Evolutionary conservation across 2,329 filamentous ascomycete species (phyloP).

Genomic region (Fusarium paranaense): DNA sequence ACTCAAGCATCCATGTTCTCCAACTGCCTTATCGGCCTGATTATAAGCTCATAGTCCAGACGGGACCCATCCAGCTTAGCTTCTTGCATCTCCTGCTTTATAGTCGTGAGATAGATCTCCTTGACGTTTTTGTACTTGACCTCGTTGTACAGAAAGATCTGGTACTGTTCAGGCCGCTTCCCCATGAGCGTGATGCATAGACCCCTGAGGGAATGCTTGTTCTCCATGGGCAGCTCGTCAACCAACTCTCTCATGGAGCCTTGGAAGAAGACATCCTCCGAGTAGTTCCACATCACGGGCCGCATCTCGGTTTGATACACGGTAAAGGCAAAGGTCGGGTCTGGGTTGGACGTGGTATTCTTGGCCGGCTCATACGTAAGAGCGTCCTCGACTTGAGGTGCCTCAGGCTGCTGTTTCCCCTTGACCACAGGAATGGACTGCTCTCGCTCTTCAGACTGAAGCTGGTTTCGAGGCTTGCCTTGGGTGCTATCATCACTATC

Average conservation of each 20-base stretch:
- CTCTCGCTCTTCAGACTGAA: background rate
- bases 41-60: constrained; percentile 27
- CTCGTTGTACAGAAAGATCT: constrained; percentile 29
- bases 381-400: background rate
- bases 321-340: constrained; percentile 8
- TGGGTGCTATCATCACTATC: background rate
- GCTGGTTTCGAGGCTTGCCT: background rate
- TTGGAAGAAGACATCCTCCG: background rate
- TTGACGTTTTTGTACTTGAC: constrained; percentile 16
- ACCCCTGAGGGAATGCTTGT: constrained; percentile 18
- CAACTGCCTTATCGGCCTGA: constrained; percentile 9
- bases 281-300: constrained; percentile 1
- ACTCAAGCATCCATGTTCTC: background rate
- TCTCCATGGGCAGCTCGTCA: constrained; percentile 7
- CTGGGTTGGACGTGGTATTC: background rate
- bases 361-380: background rate
- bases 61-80: constrained; percentile 3
- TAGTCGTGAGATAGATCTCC: constrained; percentile 1
- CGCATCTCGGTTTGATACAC: constrained; percentile 1
- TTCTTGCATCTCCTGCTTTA: constrained; percentile 10
- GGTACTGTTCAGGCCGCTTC: background rate
- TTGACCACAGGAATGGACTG: background rate
- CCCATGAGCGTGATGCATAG: constrained; percentile 5
- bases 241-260: constrained; percentile 20
- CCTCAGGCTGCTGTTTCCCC: background rate